These are phyloP conservation scores for Pythium rhizo-oryzae DNA, from an alignment of 352 stramenopile species.

Conservation along the genomic window DNA sequence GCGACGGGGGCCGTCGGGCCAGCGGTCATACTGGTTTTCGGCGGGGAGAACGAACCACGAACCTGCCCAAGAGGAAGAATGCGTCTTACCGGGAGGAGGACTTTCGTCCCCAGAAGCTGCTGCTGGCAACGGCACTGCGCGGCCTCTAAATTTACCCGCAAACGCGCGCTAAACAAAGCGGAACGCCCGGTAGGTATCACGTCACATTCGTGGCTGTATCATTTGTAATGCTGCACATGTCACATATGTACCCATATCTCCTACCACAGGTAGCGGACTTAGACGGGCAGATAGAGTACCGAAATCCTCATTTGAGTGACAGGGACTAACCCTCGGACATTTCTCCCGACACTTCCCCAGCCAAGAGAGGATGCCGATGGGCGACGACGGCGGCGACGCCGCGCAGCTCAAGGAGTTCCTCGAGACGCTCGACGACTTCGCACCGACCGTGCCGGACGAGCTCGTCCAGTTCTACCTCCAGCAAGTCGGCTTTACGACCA, in stretches of 20 bases:
- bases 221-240: neutral
- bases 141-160: neutral
- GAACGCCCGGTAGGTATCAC: neutral
- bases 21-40: neutral
- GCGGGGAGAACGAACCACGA: too few relatives aligned
- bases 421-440: slow-evolving; percentile 58
- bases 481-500: slow-evolving; percentile 64
- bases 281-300: neutral
- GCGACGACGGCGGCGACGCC: slow-evolving; percentile 18
- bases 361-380: slow-evolving; percentile 1
- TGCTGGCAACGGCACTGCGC: too few relatives aligned
- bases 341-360: too few relatives aligned
- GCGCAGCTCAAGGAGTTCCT: slow-evolving; percentile 72
- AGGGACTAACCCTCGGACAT: neutral
- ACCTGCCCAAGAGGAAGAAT: too few relatives aligned
- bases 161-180: too few relatives aligned
- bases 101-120: too few relatives aligned
- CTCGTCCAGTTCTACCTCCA: slow-evolving; percentile 80
- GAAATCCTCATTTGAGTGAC: neutral
- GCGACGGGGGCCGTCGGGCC: neutral
- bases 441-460: slow-evolving; percentile 73
- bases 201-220: neutral
- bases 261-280: neutral
- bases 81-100: too few relatives aligned
- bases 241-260: slow-evolving; percentile 8